Evolutionary conservation across 257 asterid genomes (phyloP), one percentile per base, ranked within the genome.

Genomic region (Solanum commersonii): DNA sequence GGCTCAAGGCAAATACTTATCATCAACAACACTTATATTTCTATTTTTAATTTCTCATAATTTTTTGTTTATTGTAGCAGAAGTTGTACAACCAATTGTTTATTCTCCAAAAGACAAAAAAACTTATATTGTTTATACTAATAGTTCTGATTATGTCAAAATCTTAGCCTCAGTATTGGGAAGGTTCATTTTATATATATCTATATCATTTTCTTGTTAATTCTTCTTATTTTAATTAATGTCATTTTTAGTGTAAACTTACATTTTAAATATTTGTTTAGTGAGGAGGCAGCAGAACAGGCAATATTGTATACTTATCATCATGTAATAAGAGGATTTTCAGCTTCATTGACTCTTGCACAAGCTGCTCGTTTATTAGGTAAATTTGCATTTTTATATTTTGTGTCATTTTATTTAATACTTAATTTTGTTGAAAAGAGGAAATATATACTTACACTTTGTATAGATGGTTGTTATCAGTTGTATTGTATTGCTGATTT

Each of bases 291-390:
- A 33, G 89, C 91, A 7, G 42, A 38, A 11, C 10, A 82, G 20
- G 91, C 91, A 10, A 29, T 89, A 10, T 34, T 77, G 33, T 89
- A 89, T 70, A 71, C 76, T 71, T 89, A 89, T 67, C 29, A 52
- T 18, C 20, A 86, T 59, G 89, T 29, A 35, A 87, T 87, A 59
- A 56, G 77, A 52, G 89, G 91, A 82, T 89, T 89, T 74, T 87
- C 87, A 2, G 87, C 87, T 59, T 86, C 84, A 71, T 76, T 89
- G 6, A 89, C 89, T 82, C 86, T 79, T 2, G 79, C 87, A 63
- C 89, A 89, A 12, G 91, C 88, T 22, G 14, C 68, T 16, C 85
- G 18, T 37, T 72, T 89, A 13, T n/a, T 37, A 56, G 10, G 87
- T 86, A 70, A 85, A 74, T 49, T 27, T 68, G 74, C 10, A 13